Evolutionary conservation across 2,329 filamentous ascomycete genomes (phyloP).

Genomic region (Coleophoma eucalyptorum): DNA sequence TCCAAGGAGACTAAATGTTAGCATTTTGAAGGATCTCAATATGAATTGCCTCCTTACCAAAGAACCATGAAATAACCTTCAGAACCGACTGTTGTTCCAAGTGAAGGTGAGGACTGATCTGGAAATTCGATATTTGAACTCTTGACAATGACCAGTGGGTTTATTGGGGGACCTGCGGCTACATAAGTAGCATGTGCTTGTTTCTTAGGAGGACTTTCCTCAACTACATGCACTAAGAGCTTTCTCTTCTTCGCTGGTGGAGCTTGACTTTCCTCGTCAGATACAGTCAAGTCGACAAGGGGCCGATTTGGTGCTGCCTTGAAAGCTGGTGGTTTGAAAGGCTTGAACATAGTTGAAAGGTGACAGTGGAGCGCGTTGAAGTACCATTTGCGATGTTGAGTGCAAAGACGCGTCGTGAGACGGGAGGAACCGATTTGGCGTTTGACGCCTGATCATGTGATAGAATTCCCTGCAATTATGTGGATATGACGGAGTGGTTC

Average conservation of each 20-base stretch:
- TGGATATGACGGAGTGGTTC: too few relatives aligned
- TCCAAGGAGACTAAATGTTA: slow-evolving; percentile 20
- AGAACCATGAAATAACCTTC: slow-evolving; percentile 29
- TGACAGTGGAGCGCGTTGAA: too few relatives aligned
- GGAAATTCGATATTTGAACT: slow-evolving; percentile 9
- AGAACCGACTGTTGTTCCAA: neutral
- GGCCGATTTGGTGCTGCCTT: slow-evolving; percentile 13
- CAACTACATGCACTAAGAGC: slow-evolving; percentile 19
- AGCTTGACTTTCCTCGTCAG: slow-evolving; percentile 14
- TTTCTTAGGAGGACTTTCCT: slow-evolving; percentile 14
- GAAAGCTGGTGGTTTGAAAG: slow-evolving; percentile 26
- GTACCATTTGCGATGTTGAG: neutral
- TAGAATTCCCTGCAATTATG: too few relatives aligned
- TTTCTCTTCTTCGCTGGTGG: slow-evolving; percentile 22
- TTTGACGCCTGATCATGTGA: neutral
- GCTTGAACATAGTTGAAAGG: slow-evolving; percentile 24
- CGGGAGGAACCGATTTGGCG: neutral
- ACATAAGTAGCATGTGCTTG: slow-evolving; percentile 7
- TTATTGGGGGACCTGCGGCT: slow-evolving; percentile 21
- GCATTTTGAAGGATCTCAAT: neutral
- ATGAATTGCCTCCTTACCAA: slow-evolving; percentile 16
- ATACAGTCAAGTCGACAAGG: slow-evolving; percentile 10
- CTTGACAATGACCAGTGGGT: slow-evolving; percentile 23
- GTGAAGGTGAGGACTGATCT: too few relatives aligned
- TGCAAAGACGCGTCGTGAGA: neutral